phyloP scores from a whole-genome alignment of 2,329 filamentous ascomycete species.

The Rhinocladiella similis region DNA sequence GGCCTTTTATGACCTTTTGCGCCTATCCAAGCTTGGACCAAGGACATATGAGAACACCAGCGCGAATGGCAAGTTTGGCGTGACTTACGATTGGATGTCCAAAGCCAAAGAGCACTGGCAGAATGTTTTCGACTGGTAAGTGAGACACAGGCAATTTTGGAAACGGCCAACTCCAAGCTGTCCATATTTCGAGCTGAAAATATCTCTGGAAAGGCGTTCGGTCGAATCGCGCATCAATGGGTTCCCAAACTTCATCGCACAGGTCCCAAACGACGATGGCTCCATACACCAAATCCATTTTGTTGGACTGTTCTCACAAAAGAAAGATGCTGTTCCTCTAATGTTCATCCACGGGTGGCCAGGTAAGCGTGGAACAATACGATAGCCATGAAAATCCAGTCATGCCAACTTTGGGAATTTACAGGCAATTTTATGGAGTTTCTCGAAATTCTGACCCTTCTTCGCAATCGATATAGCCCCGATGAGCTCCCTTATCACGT shows the following conservation, averaged over 20 bases:
- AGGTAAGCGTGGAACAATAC: conserved; percentile 10
- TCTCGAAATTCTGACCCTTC: conserved; percentile 49
- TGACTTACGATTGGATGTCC: conserved; percentile 49
- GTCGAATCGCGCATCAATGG: conserved; percentile 46
- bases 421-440: conserved; percentile 53
- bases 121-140: conserved; percentile 50
- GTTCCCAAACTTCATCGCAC: conserved; percentile 51
- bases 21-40: conserved; percentile 30
- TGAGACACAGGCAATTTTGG: conserved; percentile 5
- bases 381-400: neutral
- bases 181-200: neutral
- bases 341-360: conserved; percentile 60
- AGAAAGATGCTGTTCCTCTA: conserved; percentile 52
- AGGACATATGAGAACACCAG: conserved; percentile 26
- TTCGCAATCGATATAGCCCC: conserved; percentile 49
- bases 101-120: conserved; percentile 46
- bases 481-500: conserved; percentile 57
- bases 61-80: conserved; percentile 43
- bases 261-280: conserved; percentile 38
- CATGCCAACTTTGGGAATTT: neutral
- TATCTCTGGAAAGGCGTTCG: conserved; percentile 2
- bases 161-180: conserved; percentile 17
- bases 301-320: conserved; percentile 54
- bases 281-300: conserved; percentile 51
- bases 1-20: neutral